A percentile compares a stretch with the other conserved stretches of the same genome.
Evolutionary conservation across 2,329 filamentous ascomycete species (phyloP).

Genomic region (Thyridium curvatum): DNA sequence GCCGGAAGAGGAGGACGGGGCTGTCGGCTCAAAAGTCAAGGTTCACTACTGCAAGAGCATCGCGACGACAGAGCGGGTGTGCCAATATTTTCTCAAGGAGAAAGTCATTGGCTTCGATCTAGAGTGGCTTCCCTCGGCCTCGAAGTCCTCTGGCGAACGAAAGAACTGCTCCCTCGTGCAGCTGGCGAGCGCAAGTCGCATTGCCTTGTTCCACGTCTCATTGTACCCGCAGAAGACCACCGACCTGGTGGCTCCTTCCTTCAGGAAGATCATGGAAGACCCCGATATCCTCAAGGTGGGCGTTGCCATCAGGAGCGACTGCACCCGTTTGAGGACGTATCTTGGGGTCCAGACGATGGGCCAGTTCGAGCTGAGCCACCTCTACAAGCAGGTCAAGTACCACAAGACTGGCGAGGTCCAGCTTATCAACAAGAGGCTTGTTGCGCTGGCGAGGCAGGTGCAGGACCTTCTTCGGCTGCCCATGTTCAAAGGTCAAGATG

Average conservation of each 20-base stretch:
- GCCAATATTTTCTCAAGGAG: slow-evolving; percentile 61
- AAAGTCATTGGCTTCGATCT: slow-evolving; percentile 80
- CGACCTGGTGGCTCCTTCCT: slow-evolving; percentile 63
- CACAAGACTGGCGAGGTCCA: slow-evolving; percentile 41
- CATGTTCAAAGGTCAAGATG: slow-evolving; percentile 63
- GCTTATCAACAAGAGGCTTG: slow-evolving; percentile 58
- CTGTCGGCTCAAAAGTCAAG: slow-evolving; percentile 44
- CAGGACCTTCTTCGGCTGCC: slow-evolving; percentile 66
- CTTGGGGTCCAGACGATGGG: slow-evolving; percentile 60
- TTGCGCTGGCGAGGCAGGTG: slow-evolving; percentile 64
- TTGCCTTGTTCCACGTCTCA: slow-evolving; percentile 78
- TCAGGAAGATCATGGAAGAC: slow-evolving; percentile 68
- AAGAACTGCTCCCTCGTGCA: slow-evolving; percentile 77
- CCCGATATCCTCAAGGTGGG: slow-evolving; percentile 66
- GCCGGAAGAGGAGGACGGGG: slow-evolving; percentile 28
- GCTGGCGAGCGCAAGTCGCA: slow-evolving; percentile 67
- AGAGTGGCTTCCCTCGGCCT: slow-evolving; percentile 65
- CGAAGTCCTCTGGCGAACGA: slow-evolving; percentile 42
- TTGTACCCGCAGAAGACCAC: slow-evolving; percentile 47
- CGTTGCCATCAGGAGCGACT: slow-evolving; percentile 67
- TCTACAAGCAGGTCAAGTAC: slow-evolving; percentile 72
- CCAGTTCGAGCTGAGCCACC: slow-evolving; percentile 74
- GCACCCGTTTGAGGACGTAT: slow-evolving; percentile 59
- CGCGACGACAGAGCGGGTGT: slow-evolving; percentile 59
- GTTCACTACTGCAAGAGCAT: slow-evolving; percentile 74